phyloP scores from a whole-genome alignment of 495 filamentous ascomycete species.

The Penicillium argentinense region DNA sequence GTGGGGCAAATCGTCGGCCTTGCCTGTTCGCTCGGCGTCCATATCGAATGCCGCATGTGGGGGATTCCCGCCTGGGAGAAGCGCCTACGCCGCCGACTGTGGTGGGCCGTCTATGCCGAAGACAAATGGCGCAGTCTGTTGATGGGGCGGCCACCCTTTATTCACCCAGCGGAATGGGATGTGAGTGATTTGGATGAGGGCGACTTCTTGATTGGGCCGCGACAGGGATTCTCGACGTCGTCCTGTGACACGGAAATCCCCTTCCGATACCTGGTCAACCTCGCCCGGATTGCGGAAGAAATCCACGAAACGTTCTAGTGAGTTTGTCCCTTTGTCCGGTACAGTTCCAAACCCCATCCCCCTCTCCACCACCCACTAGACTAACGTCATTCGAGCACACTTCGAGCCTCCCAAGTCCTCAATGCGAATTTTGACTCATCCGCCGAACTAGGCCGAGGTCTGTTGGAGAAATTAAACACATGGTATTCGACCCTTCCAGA shows the following conservation, averaged over 20 bases:
- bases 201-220: conserved; percentile 56
- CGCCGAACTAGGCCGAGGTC: conserved; percentile 23
- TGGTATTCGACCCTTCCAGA: conserved; percentile 34
- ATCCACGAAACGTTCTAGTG: conserved; percentile 38
- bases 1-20: conserved; percentile 36
- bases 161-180: conserved; percentile 76
- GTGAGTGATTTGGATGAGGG: conserved; percentile 64
- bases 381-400: too few species aligned
- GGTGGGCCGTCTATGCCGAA: conserved; percentile 90
- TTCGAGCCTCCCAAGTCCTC: conserved; percentile 32
- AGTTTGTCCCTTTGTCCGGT: neutral
- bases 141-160: conserved; percentile 82
- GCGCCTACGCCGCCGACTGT: conserved; percentile 77
- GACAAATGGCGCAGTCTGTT: conserved; percentile 93
- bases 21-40: conserved; percentile 62
- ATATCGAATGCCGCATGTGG: conserved; percentile 86
- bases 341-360: too few species aligned
- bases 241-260: conserved; percentile 25
- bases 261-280: conserved; percentile 27
- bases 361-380: too few species aligned
- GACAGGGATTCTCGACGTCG: conserved; percentile 23
- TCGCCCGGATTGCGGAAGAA: conserved; percentile 31
- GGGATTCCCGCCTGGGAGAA: conserved; percentile 86
- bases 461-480: conserved; percentile 29
- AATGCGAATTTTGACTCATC: conserved; percentile 30